Base-by-base conservation (phyloP, 352 stramenopile genomes). In the Phytophthora pinifolia region DNA sequence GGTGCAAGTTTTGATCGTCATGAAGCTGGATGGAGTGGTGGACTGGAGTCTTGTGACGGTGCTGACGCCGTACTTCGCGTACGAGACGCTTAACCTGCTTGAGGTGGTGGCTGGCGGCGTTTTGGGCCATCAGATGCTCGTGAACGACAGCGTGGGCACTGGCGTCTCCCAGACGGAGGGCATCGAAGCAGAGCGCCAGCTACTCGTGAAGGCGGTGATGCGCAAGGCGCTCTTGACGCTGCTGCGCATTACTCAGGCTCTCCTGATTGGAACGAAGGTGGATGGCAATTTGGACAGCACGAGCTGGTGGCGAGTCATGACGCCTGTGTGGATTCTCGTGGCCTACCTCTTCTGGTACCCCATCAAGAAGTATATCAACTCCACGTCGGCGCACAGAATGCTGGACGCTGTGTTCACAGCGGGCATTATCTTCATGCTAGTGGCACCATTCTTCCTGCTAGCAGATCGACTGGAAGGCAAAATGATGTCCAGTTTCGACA, bases 371-470 rank as follows among this genome's bases (percentile, higher is more conserved):
- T 90, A 83, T 55, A 59, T 82, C 33, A 67, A 65, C 37, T 55
- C 46, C 1, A 59, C 54, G 10, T 67, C 66, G 12, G 78, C 76
- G 43, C 65, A 77, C 58, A 60, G 70, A 41, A 42, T 85, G 18
- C 13, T 74, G 35, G 76, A 88, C 33, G 48, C 70, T 30, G 55
- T 83, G 17, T 74, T 76, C 48, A 79, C 74, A 17, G 63, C 67
- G 5, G 41, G 57, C 15, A 54, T 85, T 38, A 72, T 79, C 34
- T 66, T 68, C 20, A 65, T 83, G 31, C 39, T 88, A 10, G 68
- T 76, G n/a, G 81, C 79, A 17, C 83, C 83, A 20, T 81, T 86
- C 33, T 86, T 92, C 55, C 72, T 92, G 52, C 73, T 92, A 2
- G 60, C 76, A 5, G 65, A 75, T 25, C 70, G 78, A 1, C 62